Base-by-base conservation (phyloP, 805 yeast genomes). In the Kodamaea fukazawae region DNA sequence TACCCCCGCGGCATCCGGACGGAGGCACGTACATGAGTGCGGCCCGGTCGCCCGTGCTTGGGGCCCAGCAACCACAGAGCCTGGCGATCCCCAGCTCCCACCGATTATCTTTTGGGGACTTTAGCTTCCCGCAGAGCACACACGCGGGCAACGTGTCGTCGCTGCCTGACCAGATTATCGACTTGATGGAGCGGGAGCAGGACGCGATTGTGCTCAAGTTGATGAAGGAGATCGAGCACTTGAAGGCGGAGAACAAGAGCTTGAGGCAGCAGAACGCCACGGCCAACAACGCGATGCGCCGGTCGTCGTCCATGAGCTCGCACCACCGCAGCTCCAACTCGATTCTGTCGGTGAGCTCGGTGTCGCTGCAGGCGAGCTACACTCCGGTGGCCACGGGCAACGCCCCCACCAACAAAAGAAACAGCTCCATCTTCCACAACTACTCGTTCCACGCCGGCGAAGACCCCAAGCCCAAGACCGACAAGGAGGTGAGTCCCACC, bases 101-200 rank as follows among this genome's bases (percentile, higher is more conserved):
- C 16, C 27, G 48, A 13, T 29, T 42, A 29, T 40, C 43, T 14
- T 41, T 42, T 26, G 37, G 43, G 10, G 48, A 45, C 15, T 40
- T 14, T 33, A 29, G 32, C 20, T 37, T 41, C 27, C 41, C 44
- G 32, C n/a, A 17, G 20, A 20, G 29, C 40, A 16, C 37, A 7
- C 42, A 13, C 4, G 13, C 17, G 15, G 35, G 23, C 14, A 9
- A 28, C 18, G 33, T 28, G 16, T 14, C 33, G 12, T 18, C 38
- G 22, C 33, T 22, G 35, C 42, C 42, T 7, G 81, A 73, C 20
- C 75, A 76, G 45, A 65, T 76, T 13, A 71, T 79, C 28, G 81
- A 79, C 52, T 54, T 70, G 26, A 76, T 83, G 80, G 90, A 83
- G 50, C 69, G 79, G 38, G 88, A 83, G 58, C 89, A 83, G 55